These are phyloP conservation scores for Penicillium atrosanguineum DNA, from an alignment of 495 filamentous ascomycete genomes.

Conservation along the genomic window DNA sequence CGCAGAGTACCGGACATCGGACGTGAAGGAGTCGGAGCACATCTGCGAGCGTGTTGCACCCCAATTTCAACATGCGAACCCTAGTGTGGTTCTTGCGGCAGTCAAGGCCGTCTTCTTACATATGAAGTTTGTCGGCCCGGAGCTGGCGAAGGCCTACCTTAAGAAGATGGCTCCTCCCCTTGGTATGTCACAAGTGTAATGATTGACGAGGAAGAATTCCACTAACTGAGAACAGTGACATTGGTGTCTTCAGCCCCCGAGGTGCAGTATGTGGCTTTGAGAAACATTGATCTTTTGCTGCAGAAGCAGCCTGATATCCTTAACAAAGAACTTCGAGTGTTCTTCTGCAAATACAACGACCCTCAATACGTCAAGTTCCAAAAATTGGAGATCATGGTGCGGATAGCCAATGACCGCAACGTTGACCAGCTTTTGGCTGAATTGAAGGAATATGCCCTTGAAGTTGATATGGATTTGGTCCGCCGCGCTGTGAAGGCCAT, in stretches of 20 bases:
- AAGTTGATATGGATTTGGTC: conserved; percentile 99
- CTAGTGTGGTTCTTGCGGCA: conserved; percentile 91
- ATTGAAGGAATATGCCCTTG: conserved; percentile 93
- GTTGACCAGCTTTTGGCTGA: conserved; percentile 93
- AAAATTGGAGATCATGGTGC: conserved; percentile 98
- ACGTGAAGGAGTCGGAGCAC: conserved; percentile 95
- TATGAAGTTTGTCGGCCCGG: conserved; percentile 79
- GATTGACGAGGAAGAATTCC: conserved; percentile 13
- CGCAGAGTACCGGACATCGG: conserved; percentile 79
- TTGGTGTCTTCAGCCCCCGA: conserved; percentile 93
- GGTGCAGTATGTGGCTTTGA: conserved; percentile 93
- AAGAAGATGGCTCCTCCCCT: conserved; percentile 98
- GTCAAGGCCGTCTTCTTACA: conserved; percentile 98
- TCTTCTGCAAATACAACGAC: conserved; percentile 99
- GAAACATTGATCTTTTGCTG: conserved; percentile 93
- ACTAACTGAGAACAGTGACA: conserved; percentile 61
- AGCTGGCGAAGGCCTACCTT: conserved; percentile 76
- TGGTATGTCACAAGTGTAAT: conserved; percentile 48
- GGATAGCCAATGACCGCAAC: conserved; percentile 97
- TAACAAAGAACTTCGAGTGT: conserved; percentile 94
- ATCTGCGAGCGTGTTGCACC: conserved; percentile 95
- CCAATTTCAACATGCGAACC: conserved; percentile 98
- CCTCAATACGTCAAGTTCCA: conserved; percentile 96
- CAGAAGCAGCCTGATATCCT: conserved; percentile 96
- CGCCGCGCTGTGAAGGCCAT: conserved; percentile 91